Base-by-base conservation (phyloP, 2,329 filamentous ascomycete genomes). In the Sporothrix sp. region DNA sequence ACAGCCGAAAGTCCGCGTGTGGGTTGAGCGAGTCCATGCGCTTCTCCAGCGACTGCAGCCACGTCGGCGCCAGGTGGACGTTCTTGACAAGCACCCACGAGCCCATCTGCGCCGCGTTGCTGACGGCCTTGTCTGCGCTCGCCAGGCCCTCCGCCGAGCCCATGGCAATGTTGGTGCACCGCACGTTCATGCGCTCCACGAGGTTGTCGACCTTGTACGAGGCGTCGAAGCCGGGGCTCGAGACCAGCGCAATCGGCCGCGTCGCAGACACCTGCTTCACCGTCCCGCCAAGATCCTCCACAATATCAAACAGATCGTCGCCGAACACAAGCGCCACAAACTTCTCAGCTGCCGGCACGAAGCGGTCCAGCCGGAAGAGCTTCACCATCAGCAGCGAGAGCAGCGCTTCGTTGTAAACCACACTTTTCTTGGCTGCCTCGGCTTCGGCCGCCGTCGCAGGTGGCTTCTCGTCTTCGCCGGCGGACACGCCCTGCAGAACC, bases 71-170 rank as follows among this genome's bases (percentile, higher is more conserved):
- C 55, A 98, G 77, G 67, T 98, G 93, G 18, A 98, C 93, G 71
- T 98, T 98, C 79, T 98, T 98, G 76, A 98, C 83, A 54, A 98
- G 77, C 9, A 98, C 94, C 93, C 93, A 98, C 23, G 83, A 88
- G 58, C 93, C 93, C 14, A 84, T 85, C 52, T 94, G 87, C 5
- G 93, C 91, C 9, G 93, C 93, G 60, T 89, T 88, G 68, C 81
- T 86, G 62, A 98, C 89, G 27, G 94, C 93, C 68, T 95, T 95
- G 73, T 98, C 93, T 16, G 93, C 93, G 55, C 83, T 93, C 52
- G 90, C 82, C 16, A 94, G 74, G 64, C 89, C 87, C 73, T 98
- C 93, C 62, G 94, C 94, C 40, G 93, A 97, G 62, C 93, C 93
- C 93, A 98, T 98, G 60, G 94, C 94, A 63, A 98, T 96, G 66